Evolutionary conservation across 2,329 filamentous ascomycete genomes (phyloP).

Genomic region (Dactylellina drechsleri): DNA sequence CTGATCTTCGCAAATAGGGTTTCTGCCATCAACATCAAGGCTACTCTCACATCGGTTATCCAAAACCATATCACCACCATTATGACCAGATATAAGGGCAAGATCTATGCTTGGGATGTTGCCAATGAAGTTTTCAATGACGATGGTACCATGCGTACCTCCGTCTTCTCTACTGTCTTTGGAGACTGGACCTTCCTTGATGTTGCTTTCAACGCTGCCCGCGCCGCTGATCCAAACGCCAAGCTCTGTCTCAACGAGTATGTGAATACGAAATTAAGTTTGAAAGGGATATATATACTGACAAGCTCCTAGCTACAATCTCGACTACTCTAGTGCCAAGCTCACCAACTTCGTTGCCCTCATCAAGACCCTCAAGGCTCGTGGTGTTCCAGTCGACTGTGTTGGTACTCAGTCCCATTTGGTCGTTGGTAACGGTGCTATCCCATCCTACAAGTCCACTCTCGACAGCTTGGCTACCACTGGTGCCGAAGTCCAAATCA

Average conservation of each 20-base stretch:
- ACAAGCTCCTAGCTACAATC: conserved; percentile 66
- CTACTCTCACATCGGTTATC: conserved; percentile 68
- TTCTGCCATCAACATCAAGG: conserved; percentile 66
- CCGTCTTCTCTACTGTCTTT: conserved; percentile 74
- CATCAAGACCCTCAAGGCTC: conserved; percentile 71
- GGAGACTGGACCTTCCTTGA: conserved; percentile 74
- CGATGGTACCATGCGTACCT: conserved; percentile 69
- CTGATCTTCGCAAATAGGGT: conserved; percentile 64
- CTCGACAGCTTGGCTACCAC: conserved; percentile 67
- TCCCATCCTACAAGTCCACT: conserved; percentile 61
- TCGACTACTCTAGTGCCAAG: conserved; percentile 72
- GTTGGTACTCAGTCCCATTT: conserved; percentile 71
- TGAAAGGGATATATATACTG: conserved; percentile 54
- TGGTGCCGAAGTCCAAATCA: conserved; percentile 71
- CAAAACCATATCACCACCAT: conserved; percentile 71
- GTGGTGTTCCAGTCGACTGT: conserved; percentile 74
- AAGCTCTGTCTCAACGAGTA: conserved; percentile 80
- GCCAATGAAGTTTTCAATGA: conserved; percentile 70
- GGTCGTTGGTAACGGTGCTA: conserved; percentile 63
- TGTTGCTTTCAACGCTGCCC: conserved; percentile 76
- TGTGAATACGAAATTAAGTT: conserved; percentile 60
- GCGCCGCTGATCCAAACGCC: conserved; percentile 72
- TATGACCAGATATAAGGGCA: conserved; percentile 71
- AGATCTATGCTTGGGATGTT: conserved; percentile 72
- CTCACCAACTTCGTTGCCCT: conserved; percentile 67